Percentiles rank a stretch among this genome's conserved stretches.
Conservation (phyloP, 768 basidiomycete species). For the Russula sp. region DNA sequence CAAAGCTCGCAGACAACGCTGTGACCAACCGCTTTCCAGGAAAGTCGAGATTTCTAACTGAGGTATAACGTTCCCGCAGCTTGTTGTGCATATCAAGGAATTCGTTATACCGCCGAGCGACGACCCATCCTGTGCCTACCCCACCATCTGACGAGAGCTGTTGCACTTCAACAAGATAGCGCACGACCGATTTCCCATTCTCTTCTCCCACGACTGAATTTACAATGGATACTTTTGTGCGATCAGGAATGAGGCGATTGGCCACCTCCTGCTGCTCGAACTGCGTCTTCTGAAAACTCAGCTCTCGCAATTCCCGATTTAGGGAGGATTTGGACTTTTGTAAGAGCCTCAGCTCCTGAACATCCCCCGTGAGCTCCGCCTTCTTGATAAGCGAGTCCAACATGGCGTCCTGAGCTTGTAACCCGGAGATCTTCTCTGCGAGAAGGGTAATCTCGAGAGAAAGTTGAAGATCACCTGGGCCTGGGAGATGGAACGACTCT, state of each 20-base stretch:
- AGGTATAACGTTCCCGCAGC: constrained; percentile 63
- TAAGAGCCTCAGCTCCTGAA: constrained; percentile 76
- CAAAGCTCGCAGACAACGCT: constrained; percentile 77
- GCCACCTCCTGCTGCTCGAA: constrained; percentile 93
- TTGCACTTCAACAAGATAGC: constrained; percentile 89
- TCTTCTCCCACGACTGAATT: constrained; percentile 79
- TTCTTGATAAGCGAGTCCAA: constrained; percentile 87
- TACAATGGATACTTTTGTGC: constrained; percentile 79
- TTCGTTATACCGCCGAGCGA: constrained; percentile 91
- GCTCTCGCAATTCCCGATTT: constrained; percentile 72
- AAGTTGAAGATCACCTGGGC: constrained; percentile 84
- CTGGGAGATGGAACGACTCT: constrained; percentile 65
- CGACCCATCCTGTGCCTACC: constrained; percentile 84
- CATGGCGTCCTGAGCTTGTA: constrained; percentile 76
- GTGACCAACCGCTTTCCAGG: constrained; percentile 91
- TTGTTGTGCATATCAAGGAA: constrained; percentile 86
- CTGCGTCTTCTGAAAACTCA: constrained; percentile 85
- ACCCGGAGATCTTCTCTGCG: constrained; percentile 61
- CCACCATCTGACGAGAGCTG: constrained; percentile 75
- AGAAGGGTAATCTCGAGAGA: constrained; percentile 81
- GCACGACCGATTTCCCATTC: constrained; percentile 82
- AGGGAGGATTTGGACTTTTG: constrained; percentile 76
- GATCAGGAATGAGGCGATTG: constrained; percentile 75
- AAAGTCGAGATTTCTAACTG: constrained; percentile 72
- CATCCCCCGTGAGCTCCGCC: constrained; percentile 89